Base-by-base conservation (phyloP, 1,139 yeast species). In the Scheffersomyces illinoinensis region DNA sequence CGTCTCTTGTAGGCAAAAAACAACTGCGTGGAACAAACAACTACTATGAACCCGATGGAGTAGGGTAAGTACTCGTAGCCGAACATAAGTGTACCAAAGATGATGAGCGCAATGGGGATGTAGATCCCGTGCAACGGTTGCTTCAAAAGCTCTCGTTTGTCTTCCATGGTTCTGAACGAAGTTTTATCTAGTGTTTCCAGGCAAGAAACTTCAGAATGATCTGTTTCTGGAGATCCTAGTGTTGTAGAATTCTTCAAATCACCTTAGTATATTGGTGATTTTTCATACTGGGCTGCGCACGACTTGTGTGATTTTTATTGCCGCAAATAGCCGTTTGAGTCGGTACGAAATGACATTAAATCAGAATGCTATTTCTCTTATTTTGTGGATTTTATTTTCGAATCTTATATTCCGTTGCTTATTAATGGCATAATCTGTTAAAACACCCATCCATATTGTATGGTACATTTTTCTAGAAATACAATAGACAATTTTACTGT, bases 51-150 rank as follows among this genome's bases (percentile, higher is more conserved):
- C 2, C 78, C 75, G 56, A 85, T 64, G 52, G 83, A 78, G 67
- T 85, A 82, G 8, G 88, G 84, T 64, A 84, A 75, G 68, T 82
- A 83, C 51, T 76, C 76, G 62, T 72, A 76, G 55, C 86, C 85
- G 61, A 88, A 77, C 64, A 89, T 79, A 47, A 78, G 72, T 7
- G 88, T 82, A 33, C 96, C 96, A 50, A 81, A 79, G n/a, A 88
- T 59, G 58, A 89, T 80, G 57, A 90, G 78, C 1, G 77, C 84
- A 47, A 83, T 74, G 6, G 96, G 96, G 62, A 90, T 89, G 68
- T 84, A 86, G 55, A 90, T 84, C 53, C 92, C 91, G 69, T 90
- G 95, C 54, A 89, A 72, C 8, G 93, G 91, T 59, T 85, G 81
- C 68, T 86, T 84, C 64, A 87, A 76, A 54, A 85, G 73, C 56